phyloP scores from a whole-genome alignment of 129 eudicot species.

The Pseudognaphalium luteoalbum region DNA sequence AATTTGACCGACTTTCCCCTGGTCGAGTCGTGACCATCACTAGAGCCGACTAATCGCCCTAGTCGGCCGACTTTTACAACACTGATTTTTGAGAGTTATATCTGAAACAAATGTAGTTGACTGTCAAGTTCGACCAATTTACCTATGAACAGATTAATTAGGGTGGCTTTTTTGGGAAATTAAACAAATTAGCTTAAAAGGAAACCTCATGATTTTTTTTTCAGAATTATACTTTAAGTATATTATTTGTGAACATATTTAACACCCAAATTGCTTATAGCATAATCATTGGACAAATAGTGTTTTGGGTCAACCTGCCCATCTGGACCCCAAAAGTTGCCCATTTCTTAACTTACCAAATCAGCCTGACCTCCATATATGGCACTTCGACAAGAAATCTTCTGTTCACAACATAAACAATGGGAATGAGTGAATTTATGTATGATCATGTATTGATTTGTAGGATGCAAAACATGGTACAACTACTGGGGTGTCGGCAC shows the following conservation, averaged over 20 bases:
- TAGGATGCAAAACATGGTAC: slow-evolving; percentile 82
- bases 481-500: slow-evolving; percentile 74
- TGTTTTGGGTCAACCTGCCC: background rate
- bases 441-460: slow-evolving; percentile 11
- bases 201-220: background rate
- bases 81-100: background rate
- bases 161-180: background rate
- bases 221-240: background rate
- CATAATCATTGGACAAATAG: background rate
- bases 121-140: background rate
- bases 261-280: background rate
- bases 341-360: background rate
- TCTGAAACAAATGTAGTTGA: background rate
- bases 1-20: no score
- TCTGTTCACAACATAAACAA: background rate
- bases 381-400: background rate
- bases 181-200: background rate
- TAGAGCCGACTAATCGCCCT: no score
- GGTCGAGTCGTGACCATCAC: no score
- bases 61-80: no score
- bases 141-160: background rate
- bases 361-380: background rate
- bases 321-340: background rate
- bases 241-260: background rate
- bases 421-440: background rate